Base-by-base conservation (phyloP, 2,329 filamentous ascomycete species). In the Aspergillus flavus region DNA sequence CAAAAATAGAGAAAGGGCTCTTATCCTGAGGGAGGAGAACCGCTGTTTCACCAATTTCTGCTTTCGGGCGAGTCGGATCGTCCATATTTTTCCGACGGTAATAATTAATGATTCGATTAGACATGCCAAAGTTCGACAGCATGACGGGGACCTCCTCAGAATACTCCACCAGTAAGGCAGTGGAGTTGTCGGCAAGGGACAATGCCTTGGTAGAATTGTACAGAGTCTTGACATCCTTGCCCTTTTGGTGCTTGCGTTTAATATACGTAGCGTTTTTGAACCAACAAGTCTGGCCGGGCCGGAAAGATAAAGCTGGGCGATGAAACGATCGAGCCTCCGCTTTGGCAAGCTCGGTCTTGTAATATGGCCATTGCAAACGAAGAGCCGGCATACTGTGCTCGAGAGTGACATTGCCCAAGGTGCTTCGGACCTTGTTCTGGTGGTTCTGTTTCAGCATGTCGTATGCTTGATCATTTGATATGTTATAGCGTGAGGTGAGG, bases 101-200 rank as follows among this genome's bases (percentile, higher is more conserved):
- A 78, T 98, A 99, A 78, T 99, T 98, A 82, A 98, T 93, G 63
- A 99, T 86, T 59, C 93, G 91, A 76, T 91, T 96, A 58, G 94
- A 94, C 95, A 99, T 99, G 68, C 94, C 95, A 72, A 97, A 97
- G 74, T 96, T 97, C 50, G 94, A 97, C 65, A 99, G 82, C 64
- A 96, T 93, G 11, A 90, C 91, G 0, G 95, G 95, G 66, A 93
- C 90, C 72, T 97, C 93, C 78, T 99, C 95, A 10, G 93, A 96
- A 76, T 99, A 99, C 78, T 99, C 95, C 39, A 98, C 90, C 16
- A 99, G 85, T 6, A 97, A 85, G 23, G 93, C 89, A 48, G 89
- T 91, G 0, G 94, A 93, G 74, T 97, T 97, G 77, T 99, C 95
- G 66, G 88, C 91, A 70, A 97, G 83, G 30, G 91, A 93, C 21